Evolutionary conservation across 2,329 filamentous ascomycete species (phyloP).

Genomic region (Colletotrichum costaricense): DNA sequence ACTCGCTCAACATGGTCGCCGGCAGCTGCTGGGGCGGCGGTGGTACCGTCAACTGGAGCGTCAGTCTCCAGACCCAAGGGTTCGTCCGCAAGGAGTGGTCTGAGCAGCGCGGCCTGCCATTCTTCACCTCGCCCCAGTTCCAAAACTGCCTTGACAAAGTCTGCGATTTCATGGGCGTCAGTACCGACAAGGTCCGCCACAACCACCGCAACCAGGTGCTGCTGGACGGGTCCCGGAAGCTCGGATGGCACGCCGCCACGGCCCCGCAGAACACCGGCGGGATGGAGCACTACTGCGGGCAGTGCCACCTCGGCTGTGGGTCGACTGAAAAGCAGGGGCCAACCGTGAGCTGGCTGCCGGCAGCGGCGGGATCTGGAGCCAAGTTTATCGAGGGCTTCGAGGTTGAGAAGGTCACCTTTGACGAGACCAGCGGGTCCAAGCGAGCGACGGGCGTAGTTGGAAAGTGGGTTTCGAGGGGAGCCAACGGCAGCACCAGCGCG

Average conservation of each 20-base stretch:
- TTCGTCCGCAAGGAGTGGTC: constrained; percentile 88
- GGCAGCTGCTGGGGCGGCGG: constrained; percentile 87
- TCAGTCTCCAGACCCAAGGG: constrained; percentile 73
- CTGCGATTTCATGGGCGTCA: constrained; percentile 82
- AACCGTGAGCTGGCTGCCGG: constrained; percentile 79
- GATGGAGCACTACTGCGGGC: constrained; percentile 78
- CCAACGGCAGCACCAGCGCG: constrained; percentile 66
- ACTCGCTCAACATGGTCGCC: constrained; percentile 69
- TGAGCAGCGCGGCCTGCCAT: constrained; percentile 68
- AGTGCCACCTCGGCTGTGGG: constrained; percentile 70
- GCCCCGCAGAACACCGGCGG: constrained; percentile 86
- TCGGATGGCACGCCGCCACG: constrained; percentile 76
- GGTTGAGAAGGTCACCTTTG: constrained; percentile 78
- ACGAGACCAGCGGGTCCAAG: constrained; percentile 57
- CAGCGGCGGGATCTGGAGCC: constrained; percentile 81
- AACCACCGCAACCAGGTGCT: constrained; percentile 78
- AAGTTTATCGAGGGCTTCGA: constrained; percentile 86
- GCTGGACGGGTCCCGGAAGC: constrained; percentile 78
- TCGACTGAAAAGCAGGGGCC: constrained; percentile 83
- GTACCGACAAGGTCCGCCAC: constrained; percentile 73
- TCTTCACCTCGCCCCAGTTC: constrained; percentile 80
- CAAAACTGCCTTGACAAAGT: constrained; percentile 85
- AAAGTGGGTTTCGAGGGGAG: constrained; percentile 79
- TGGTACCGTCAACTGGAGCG: constrained; percentile 88
- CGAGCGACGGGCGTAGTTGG: constrained; percentile 79